These are phyloP conservation scores for Aspergillus brunneoviolaceus DNA, from an alignment of 2,329 filamentous ascomycete genomes.

Conservation along the genomic window DNA sequence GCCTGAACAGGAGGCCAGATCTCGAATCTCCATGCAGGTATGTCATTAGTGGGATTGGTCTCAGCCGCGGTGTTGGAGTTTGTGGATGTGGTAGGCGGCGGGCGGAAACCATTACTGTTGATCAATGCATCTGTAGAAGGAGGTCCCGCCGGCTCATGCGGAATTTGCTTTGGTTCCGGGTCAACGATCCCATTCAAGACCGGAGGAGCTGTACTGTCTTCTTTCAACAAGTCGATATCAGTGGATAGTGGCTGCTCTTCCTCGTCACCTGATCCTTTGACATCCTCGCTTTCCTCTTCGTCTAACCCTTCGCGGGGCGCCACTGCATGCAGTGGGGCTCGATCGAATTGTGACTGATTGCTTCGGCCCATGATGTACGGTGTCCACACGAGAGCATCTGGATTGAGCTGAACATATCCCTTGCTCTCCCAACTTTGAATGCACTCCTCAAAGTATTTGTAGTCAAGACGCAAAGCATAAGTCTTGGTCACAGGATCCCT, in stretches of 20 bases:
- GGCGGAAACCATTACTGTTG: constrained; percentile 30
- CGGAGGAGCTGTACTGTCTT: constrained; percentile 11
- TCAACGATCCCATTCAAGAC: constrained; percentile 19
- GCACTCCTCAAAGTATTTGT: constrained; percentile 81
- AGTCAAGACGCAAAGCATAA: constrained; percentile 86
- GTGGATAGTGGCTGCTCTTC: constrained; percentile 14
- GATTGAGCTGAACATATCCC: constrained; percentile 79
- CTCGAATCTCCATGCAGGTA: constrained; percentile 45
- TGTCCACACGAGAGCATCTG: constrained; percentile 83
- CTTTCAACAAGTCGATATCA: constrained; percentile 10
- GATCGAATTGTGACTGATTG: constrained; percentile 78
- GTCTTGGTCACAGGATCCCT: constrained; percentile 83
- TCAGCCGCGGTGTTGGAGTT: constrained; percentile 16
- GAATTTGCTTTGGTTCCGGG: constrained; percentile 12
- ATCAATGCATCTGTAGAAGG: constrained; percentile 36
- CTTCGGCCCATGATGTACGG: constrained; percentile 94
- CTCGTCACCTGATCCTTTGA: constrained; percentile 21
- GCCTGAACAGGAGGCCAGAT: constrained; percentile 44
- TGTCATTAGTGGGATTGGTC: constrained; percentile 34
- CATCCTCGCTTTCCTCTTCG: constrained; percentile 35
- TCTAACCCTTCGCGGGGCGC: constrained; percentile 71
- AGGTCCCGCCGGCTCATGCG: constrained; percentile 33
- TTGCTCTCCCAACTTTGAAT: constrained; percentile 87
- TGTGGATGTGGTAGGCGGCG: constrained; percentile 17
- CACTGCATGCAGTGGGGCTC: constrained; percentile 80